Percentiles rank a stretch among this genome's conserved stretches.
These are phyloP conservation scores for Sclerotinia borealis DNA, from an alignment of 2,329 filamentous ascomycete genomes.

Conservation along the genomic window DNA sequence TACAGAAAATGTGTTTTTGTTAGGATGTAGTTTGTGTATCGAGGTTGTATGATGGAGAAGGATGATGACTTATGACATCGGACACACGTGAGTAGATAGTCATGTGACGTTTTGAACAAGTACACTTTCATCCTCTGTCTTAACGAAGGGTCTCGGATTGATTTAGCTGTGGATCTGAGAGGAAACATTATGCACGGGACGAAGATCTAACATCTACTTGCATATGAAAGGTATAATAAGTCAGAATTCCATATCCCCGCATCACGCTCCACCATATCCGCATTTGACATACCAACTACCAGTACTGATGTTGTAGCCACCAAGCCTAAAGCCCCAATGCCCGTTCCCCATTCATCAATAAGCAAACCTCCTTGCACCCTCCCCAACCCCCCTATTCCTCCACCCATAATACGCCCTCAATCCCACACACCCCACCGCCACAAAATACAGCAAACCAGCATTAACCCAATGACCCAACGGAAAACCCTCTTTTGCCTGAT, in stretches of 20 bases:
- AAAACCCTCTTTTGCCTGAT: conserved; percentile 55
- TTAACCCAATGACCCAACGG: conserved; percentile 67
- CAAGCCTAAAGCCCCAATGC: neutral
- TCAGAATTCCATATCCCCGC: neutral
- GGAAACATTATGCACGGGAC: no score
- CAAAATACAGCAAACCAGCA: conserved; percentile 53
- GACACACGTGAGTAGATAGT: neutral
- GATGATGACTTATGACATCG: neutral
- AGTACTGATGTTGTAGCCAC: no score
- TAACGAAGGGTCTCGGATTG: no score
- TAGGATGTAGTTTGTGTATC: neutral
- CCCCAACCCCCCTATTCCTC: conserved; percentile 33
- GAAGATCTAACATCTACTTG: no score
- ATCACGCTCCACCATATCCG: neutral
- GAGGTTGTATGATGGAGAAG: neutral
- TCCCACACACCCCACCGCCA: conserved; percentile 47
- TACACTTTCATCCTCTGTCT: no score
- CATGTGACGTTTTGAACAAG: neutral
- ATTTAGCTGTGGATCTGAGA: no score
- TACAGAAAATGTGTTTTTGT: no score
- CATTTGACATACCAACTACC: no score
- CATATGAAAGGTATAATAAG: no score
- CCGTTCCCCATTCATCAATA: neutral
- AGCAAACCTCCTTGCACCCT: neutral
- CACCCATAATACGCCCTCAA: conserved; percentile 52